Evolutionary conservation across 305 asterid species (phyloP).

Genomic region (Euphrasia arctica): DNA sequence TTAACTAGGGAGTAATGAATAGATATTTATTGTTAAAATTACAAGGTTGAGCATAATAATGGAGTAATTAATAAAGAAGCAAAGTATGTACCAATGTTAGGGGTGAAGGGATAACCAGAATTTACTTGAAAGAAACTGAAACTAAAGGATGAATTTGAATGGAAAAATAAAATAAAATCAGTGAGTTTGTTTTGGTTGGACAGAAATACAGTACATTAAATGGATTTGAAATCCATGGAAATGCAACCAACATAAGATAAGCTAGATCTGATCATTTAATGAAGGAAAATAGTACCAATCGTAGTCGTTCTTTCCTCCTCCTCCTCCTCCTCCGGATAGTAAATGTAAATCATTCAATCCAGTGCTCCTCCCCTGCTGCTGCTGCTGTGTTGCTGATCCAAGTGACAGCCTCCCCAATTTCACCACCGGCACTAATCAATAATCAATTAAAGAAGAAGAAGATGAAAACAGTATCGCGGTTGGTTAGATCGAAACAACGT

Average conservation of each 20-base stretch:
- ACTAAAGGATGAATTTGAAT: too few species aligned
- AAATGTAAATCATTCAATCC: slow-evolving; percentile 60
- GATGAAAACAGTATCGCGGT: slow-evolving; percentile 8
- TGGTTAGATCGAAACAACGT: too few species aligned
- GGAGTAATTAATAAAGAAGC: background rate
- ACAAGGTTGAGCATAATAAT: background rate
- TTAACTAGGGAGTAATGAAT: slow-evolving; percentile 7
- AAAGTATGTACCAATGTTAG: slow-evolving; percentile 1
- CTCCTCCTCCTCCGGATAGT: too few species aligned
- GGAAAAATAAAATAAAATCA: too few species aligned
- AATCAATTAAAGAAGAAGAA: slow-evolving; percentile 6
- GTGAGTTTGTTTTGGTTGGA: too few species aligned
- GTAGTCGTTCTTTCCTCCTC: too few species aligned
- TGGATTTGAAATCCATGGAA: too few species aligned
- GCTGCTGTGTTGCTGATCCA: slow-evolving; percentile 55
- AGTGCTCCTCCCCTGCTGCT: slow-evolving; percentile 32
- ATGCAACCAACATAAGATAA: background rate
- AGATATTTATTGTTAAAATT: too few species aligned
- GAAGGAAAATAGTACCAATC: too few species aligned
- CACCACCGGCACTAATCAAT: slow-evolving; percentile 37
- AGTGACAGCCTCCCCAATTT: slow-evolving; percentile 83
- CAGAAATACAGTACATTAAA: too few species aligned
- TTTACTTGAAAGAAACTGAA: background rate
- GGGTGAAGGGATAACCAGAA: background rate
- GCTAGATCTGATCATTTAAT: slow-evolving; percentile 28